Evolutionary conservation across 345 rosid species (phyloP).

Genomic region (Lenwebbia sp.): DNA sequence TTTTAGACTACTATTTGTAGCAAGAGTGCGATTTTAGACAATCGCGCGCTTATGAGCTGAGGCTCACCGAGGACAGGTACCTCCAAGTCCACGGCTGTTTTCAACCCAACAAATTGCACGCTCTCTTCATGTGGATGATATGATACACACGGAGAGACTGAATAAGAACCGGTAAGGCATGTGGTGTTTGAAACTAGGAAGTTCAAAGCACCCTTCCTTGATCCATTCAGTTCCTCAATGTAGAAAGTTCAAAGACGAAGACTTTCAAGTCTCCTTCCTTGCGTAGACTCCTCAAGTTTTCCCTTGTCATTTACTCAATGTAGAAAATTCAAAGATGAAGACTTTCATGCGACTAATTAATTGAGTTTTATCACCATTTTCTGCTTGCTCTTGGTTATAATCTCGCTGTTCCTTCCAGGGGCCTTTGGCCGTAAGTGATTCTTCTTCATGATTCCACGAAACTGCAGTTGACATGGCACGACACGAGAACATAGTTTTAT

Average conservation of each 20-base stretch:
- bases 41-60: rapidly evolving
- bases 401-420: background rate
- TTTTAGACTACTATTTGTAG: background rate
- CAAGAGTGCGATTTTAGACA: background rate
- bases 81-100: background rate
- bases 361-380: background rate
- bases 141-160: too few relatives aligned
- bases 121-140: background rate
- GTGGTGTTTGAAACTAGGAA: background rate
- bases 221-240: background rate
- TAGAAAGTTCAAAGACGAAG: background rate
- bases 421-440: too few relatives aligned
- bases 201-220: background rate
- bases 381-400: background rate
- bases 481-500: too few relatives aligned
- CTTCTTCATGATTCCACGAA: too few relatives aligned
- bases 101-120: background rate
- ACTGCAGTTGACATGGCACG: too few relatives aligned
- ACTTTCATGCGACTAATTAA: background rate
- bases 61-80: background rate
- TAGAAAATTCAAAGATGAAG: background rate
- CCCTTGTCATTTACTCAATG: background rate
- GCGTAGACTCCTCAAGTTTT: background rate
- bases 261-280: background rate
- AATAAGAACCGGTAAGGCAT: background rate